Base-by-base conservation (phyloP, 2,329 filamentous ascomycete genomes). In the Shiraia bambusicola region DNA sequence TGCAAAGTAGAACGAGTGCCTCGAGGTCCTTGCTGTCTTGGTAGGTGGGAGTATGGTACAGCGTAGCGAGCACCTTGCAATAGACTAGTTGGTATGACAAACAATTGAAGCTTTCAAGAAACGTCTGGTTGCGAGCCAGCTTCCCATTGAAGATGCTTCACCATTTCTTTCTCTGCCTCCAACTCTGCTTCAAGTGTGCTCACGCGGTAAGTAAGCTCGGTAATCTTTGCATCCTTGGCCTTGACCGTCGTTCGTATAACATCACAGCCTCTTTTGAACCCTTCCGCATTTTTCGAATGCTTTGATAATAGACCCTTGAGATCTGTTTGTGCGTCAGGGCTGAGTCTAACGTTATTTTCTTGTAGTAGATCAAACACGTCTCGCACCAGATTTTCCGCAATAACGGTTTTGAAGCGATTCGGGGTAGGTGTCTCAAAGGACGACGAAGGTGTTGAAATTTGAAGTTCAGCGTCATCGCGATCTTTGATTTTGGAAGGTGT, bases 141-240 rank as follows among this genome's bases (percentile, higher is more conserved):
- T 34, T 57, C 43, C 57, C 57, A 63, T 38, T 58, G 51, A 15
- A 63, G 33, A 33, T 60, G 56, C 36, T 50, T 49, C 22, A 60
- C 54, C 27, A 76, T 61, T 19, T 66, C 70, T 45, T 70, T 74
- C 58, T 78, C 75, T 41, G 78, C 72, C 57, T 81, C 76, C 29
- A 72, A 64, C 59, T 83, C 77, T 11, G 74, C 73, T 58, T 83
- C 77, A 26, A 86, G 61, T 10, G 69, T 70, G 4, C 65, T 68
- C 75, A 94, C 73, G 54, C 84, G 71, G 61, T 87, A 72, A 72
- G 83, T 77, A 69, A 95, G 69, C 66, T 87, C 73, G 65, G 76
- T 68, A 63, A 86, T 72, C 70, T 82, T 71, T 61, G 80, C 68
- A 72, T 92, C 84, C 50, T 83, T 83, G 4, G 76, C 74, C 58